phyloP scores from a whole-genome alignment of 805 yeast genomes.

The Dipodascopsis uninucleata region DNA sequence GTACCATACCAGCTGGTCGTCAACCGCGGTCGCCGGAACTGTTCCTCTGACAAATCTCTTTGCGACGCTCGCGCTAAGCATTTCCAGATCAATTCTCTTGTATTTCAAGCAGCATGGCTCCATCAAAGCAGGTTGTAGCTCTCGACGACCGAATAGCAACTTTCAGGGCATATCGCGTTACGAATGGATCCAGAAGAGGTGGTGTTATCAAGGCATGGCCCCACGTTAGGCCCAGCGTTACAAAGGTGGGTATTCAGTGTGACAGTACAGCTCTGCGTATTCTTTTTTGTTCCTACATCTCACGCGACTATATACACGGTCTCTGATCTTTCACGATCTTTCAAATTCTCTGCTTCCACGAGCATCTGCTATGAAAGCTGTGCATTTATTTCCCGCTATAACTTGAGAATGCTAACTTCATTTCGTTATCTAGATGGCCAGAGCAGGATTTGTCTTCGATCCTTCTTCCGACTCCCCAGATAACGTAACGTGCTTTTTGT shows the following conservation, averaged over 20 bases:
- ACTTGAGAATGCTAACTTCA: neutral
- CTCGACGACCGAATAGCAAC: constrained; percentile 26
- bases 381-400: neutral
- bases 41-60: too few relatives aligned
- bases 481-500: constrained; percentile 56
- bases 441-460: constrained; percentile 58
- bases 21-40: too few relatives aligned
- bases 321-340: too few relatives aligned
- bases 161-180: constrained; percentile 15
- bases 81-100: too few relatives aligned
- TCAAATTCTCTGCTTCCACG: too few relatives aligned
- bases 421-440: constrained; percentile 40
- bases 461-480: constrained; percentile 48
- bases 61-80: too few relatives aligned
- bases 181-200: constrained; percentile 7
- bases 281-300: neutral
- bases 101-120: constrained; percentile 12
- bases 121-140: constrained; percentile 15
- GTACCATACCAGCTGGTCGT: too few relatives aligned
- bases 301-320: too few relatives aligned
- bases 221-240: constrained; percentile 20
- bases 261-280: neutral
- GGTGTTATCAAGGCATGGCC: constrained; percentile 23
- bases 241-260: constrained; percentile 16
- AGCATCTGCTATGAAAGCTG: too few relatives aligned